Base-by-base conservation (phyloP, 352 stramenopile species). In the Sclerospora graminicola region DNA sequence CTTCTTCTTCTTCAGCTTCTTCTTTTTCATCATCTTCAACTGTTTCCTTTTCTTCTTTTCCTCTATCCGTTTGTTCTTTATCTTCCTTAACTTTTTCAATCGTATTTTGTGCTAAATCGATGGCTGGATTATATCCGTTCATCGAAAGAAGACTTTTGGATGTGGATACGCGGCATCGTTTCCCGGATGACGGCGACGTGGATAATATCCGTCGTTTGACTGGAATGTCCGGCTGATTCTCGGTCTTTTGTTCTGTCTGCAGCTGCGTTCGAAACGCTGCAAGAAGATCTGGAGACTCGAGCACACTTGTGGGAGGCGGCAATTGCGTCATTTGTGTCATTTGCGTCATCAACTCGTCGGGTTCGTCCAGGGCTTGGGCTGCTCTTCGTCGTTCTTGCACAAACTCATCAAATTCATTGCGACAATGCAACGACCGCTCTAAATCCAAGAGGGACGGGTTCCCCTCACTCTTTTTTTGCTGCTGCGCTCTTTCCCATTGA, bases 271-370 rank as follows among this genome's bases (percentile, higher is more conserved):
- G 46, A 16, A 58, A 64, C 3, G 51, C 42, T 1, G 54, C 48
- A 16, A 71, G 38, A 8, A 74, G 19, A 35, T 74, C 60, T n/a
- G 63, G 60, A 2, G 63, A 75, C 16, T 69, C 57, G 18, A 71
- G 26, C 10, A 35, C 39, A 36, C 49, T 61, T 13, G 47, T 57
- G 32, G 49, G 36, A 34, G 48, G 37, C 8, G 60, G 44, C 26
- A 64, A 41, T 20, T 72, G 62, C 4, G 62, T 66, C 48, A 68
- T 54, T 19, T 54, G 51, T 24, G 48, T 54, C 56, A 60, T 51
- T 33, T 59, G 55, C 11, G 55, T 64, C 33, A 66, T 37, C 11
- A 59, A 39, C 2, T 68, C 42, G 1, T 38, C 44, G 11, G 52
- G 48, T 4, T 49, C 51, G 9, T 53, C 47, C 9, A 60, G 35